phyloP scores from a whole-genome alignment of 176 grass and related monocot genomes.

The Cocos nucifera region DNA sequence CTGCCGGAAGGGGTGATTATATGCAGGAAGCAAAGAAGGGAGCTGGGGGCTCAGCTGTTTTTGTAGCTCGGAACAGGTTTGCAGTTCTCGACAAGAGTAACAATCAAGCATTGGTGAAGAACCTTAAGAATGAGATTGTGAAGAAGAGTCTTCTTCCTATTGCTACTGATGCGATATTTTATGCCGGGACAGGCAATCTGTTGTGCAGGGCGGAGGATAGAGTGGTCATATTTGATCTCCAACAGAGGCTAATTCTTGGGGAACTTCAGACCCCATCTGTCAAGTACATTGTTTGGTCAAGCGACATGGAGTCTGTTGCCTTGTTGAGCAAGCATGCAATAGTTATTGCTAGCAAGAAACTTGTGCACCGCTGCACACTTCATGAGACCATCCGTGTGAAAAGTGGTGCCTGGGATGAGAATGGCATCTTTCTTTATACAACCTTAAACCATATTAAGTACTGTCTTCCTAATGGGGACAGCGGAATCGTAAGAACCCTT shows the following conservation, averaged over 20 bases:
- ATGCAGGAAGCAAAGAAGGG: slow-evolving; percentile 82
- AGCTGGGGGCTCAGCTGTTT: slow-evolving; percentile 62
- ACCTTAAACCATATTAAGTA: slow-evolving; percentile 99
- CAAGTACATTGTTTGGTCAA: slow-evolving; percentile 85
- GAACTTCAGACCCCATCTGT: slow-evolving; percentile 76
- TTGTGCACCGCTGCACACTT: slow-evolving; percentile 78
- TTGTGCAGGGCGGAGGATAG: slow-evolving; percentile 82
- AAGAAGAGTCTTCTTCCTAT: slow-evolving; percentile 83
- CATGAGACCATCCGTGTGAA: slow-evolving; percentile 99
- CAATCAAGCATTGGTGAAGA: slow-evolving; percentile 78
- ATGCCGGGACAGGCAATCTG: slow-evolving; percentile 83
- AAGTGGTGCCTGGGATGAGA: slow-evolving; percentile 99
- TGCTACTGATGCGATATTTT: slow-evolving; percentile 80
- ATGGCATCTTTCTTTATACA: slow-evolving; percentile 78
- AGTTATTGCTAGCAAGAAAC: slow-evolving; percentile 80
- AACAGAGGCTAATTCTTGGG: slow-evolving; percentile 75
- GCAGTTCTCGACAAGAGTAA: slow-evolving; percentile 83
- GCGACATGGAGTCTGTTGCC: slow-evolving; percentile 93
- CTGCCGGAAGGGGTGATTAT: slow-evolving; percentile 65
- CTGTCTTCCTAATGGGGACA: slow-evolving; percentile 94
- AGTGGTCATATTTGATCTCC: slow-evolving; percentile 82
- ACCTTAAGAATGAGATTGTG: slow-evolving; percentile 85
- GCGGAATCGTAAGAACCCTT: slow-evolving; percentile 86
- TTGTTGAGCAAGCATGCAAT: slow-evolving; percentile 90
- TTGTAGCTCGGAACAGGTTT: slow-evolving; percentile 78